Conservation (phyloP, 2,329 filamentous ascomycete genomes). For the Ophiocordyceps unilateralis region DNA sequence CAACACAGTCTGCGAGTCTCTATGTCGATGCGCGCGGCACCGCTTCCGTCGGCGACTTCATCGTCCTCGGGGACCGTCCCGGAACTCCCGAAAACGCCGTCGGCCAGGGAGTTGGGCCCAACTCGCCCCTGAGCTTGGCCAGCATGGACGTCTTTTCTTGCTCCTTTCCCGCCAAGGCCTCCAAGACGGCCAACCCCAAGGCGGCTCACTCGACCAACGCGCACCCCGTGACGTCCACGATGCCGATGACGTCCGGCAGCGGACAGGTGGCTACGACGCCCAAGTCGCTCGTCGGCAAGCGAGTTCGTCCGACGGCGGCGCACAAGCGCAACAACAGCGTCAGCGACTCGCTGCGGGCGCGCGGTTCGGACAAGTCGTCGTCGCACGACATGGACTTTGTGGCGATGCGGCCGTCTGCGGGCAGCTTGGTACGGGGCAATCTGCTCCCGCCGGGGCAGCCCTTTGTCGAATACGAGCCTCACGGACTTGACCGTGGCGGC, state of each 20-base stretch:
- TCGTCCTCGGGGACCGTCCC: constrained; percentile 26
- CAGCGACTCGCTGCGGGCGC: constrained; percentile 67
- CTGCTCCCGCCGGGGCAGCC: constrained; percentile 68
- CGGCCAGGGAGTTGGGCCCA: constrained; percentile 8
- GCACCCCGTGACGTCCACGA: constrained; percentile 36
- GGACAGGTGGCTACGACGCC: constrained; percentile 41
- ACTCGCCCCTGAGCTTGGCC: constrained; percentile 37
- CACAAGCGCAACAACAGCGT: constrained; percentile 82
- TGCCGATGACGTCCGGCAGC: constrained; percentile 25
- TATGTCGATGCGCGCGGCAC: constrained; percentile 28
- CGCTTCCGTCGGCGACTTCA: constrained; percentile 27
- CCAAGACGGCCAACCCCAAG: constrained; percentile 21
- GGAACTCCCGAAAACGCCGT: constrained; percentile 26
- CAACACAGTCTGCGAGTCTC: constrained; percentile 12
- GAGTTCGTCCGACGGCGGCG: constrained; percentile 34
- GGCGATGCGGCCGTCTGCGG: constrained; percentile 51
- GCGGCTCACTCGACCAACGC: constrained; percentile 28
- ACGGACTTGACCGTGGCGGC: constrained; percentile 19
- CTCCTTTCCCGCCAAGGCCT: constrained; percentile 39
- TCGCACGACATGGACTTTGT: constrained; percentile 39
- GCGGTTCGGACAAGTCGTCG: constrained; percentile 30
- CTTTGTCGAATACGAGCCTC: constrained; percentile 53
- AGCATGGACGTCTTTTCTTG: constrained; percentile 47
- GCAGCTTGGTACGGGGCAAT: constrained; percentile 75
- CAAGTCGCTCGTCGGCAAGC: constrained; percentile 38